Percentiles rank a stretch among this genome's conserved stretches.
Conservation (phyloP, 768 basidiomycete genomes). For the Galerina marginata region DNA sequence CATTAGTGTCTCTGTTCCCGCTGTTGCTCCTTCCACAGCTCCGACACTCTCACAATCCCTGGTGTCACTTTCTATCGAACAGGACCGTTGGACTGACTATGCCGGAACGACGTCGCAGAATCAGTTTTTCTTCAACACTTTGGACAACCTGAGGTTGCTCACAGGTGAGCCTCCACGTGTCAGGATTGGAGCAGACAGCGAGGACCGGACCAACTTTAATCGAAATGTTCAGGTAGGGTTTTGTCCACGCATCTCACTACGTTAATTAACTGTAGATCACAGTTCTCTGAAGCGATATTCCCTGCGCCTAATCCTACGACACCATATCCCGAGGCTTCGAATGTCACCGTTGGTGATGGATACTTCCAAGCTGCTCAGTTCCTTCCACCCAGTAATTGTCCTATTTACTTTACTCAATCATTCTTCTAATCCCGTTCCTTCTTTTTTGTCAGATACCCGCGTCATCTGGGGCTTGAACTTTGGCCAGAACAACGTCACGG, state of each 20-base stretch:
- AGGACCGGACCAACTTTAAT: constrained; percentile 65
- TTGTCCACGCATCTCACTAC: background rate
- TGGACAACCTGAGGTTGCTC: constrained; percentile 58
- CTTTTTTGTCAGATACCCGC: constrained; percentile 48
- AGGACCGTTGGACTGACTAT: constrained; percentile 77
- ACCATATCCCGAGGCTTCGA: constrained; percentile 72
- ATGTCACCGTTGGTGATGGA: constrained; percentile 60
- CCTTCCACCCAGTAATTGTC: constrained; percentile 51
- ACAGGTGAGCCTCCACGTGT: constrained; percentile 60
- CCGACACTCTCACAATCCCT: background rate
- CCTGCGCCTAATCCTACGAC: constrained; percentile 51
- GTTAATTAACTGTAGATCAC: background rate
- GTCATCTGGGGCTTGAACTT: constrained; percentile 74
- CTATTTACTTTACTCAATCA: background rate
- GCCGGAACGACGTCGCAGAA: constrained; percentile 56
- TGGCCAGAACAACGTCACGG: constrained; percentile 55
- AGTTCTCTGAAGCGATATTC: constrained; percentile 56
- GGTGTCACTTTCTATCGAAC: constrained; percentile 61
- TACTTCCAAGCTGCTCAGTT: constrained; percentile 59
- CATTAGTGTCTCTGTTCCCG: background rate
- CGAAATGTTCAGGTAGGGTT: constrained; percentile 47
- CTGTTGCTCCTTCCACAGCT: background rate
- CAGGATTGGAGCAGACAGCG: constrained; percentile 62
- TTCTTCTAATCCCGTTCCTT: background rate
- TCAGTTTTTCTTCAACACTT: constrained; percentile 61